phyloP scores from a whole-genome alignment of 208 protist genomes.

The Acanthamoeba castellanii region DNA sequence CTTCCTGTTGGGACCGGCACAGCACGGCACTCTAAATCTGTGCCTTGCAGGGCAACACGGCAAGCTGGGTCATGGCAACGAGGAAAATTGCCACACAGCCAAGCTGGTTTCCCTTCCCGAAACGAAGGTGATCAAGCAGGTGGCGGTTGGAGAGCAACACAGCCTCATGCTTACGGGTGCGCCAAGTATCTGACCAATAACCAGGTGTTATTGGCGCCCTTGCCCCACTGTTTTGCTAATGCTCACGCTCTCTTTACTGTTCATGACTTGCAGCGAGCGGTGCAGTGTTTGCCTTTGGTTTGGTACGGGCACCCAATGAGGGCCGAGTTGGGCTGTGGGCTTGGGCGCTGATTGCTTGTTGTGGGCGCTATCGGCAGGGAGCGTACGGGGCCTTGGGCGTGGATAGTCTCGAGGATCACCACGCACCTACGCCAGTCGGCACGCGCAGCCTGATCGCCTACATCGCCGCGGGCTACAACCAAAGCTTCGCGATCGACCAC shows the following conservation, averaged over 20 bases:
- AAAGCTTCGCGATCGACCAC: slow-evolving; percentile 41
- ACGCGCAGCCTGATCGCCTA: not conserved
- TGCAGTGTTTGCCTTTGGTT: not conserved
- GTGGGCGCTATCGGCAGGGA: not conserved
- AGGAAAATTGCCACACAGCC: not conserved
- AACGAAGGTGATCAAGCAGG: not conserved
- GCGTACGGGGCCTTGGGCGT: not conserved
- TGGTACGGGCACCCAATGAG: not conserved
- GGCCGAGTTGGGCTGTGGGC: not conserved
- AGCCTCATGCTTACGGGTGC: not conserved
- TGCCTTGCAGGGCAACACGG: not conserved
- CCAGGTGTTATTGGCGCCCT: not conserved
- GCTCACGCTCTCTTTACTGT: not conserved
- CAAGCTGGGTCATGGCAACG: not conserved
- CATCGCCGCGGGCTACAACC: slow-evolving; percentile 57
- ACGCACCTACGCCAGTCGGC: not conserved
- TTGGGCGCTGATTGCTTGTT: not conserved
- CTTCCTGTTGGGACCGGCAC: not conserved
- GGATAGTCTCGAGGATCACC: slow-evolving; percentile 5
- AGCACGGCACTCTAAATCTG: no score
- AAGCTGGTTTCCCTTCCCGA: not conserved
- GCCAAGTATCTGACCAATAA: not conserved
- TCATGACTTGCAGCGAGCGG: not conserved
- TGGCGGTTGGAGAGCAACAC: slow-evolving; percentile 15
- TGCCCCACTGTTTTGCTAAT: not conserved